Evolutionary conservation across 2,329 filamentous ascomycete genomes (phyloP).

Genomic region (Neospermospora avenae): DNA sequence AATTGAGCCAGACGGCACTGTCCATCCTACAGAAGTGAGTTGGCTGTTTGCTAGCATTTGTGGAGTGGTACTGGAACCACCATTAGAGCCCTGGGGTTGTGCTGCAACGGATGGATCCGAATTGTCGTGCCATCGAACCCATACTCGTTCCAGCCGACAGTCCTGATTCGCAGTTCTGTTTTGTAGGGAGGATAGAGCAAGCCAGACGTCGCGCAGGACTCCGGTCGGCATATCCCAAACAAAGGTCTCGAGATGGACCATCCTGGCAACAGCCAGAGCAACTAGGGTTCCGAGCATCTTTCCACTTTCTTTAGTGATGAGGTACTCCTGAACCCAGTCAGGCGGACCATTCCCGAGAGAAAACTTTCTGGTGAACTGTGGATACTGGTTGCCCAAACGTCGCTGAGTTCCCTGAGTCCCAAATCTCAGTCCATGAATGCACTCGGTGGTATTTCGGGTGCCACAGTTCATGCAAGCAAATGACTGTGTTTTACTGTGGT

Average conservation of each 20-base stretch:
- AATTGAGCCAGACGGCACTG: slow-evolving; percentile 28
- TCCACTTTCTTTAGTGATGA: slow-evolving; percentile 77
- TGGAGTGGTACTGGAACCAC: slow-evolving; percentile 25
- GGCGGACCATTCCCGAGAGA: slow-evolving; percentile 77
- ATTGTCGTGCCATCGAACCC: slow-evolving; percentile 83
- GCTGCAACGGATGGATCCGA: slow-evolving; percentile 31
- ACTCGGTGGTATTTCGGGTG: slow-evolving; percentile 27
- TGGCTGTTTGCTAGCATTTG: slow-evolving; percentile 37
- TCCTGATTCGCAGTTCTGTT: slow-evolving; percentile 52
- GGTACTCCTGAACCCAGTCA: slow-evolving; percentile 78
- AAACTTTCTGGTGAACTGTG: slow-evolving; percentile 76
- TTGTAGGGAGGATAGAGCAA: slow-evolving; percentile 69
- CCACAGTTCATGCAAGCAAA: slow-evolving; percentile 36
- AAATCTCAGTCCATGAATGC: slow-evolving; percentile 25
- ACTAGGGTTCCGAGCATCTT: slow-evolving; percentile 88
- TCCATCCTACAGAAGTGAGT: slow-evolving; percentile 43
- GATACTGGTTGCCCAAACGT: slow-evolving; percentile 69
- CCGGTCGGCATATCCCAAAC: slow-evolving; percentile 90
- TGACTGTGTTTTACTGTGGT: slow-evolving; percentile 18
- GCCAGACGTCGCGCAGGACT: slow-evolving; percentile 76
- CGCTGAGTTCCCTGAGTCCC: slow-evolving; percentile 31
- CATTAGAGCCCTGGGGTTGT: slow-evolving; percentile 24
- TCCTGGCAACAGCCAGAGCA: slow-evolving; percentile 73
- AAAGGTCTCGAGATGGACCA: slow-evolving; percentile 79
- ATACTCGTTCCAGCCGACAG: slow-evolving; percentile 69